A percentile compares a stretch with the other conserved stretches of the same genome.
Conservation (phyloP, 2,329 filamentous ascomycete genomes). For the Furcasterigmium furcatum region DNA sequence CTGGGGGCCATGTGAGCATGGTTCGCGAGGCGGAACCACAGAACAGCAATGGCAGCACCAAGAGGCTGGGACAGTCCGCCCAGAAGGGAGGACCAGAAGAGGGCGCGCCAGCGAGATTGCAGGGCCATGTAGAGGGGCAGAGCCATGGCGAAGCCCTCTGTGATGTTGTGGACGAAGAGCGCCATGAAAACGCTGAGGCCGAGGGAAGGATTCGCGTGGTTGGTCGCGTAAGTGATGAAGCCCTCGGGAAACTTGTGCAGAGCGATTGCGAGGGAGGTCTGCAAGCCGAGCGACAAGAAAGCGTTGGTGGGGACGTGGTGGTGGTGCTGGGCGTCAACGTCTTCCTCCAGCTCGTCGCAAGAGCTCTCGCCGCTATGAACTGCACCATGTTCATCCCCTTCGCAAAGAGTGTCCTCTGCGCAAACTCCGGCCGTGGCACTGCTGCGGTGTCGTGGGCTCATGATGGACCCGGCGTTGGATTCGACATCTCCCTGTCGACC, state of each 20-base stretch:
- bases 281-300: conserved; percentile 91
- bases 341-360: conserved; percentile 15
- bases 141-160: conserved; percentile 92
- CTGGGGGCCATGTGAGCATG: conserved; percentile 45
- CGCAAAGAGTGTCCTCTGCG: conserved; percentile 19
- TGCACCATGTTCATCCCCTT: conserved; percentile 15
- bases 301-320: conserved; percentile 94
- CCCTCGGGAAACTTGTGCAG: conserved; percentile 91
- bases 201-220: conserved; percentile 86
- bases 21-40: conserved; percentile 77
- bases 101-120: conserved; percentile 74
- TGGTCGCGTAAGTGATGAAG: conserved; percentile 92
- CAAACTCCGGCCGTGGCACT: conserved; percentile 36
- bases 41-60: conserved; percentile 77
- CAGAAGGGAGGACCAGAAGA: conserved; percentile 78
- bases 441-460: conserved; percentile 29
- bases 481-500: conserved; percentile 21
- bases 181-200: conserved; percentile 93
- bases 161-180: conserved; percentile 96
- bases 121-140: conserved; percentile 91
- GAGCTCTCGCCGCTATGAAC: conserved; percentile 11
- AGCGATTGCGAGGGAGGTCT: conserved; percentile 92
- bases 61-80: conserved; percentile 86
- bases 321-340: conserved; percentile 65
- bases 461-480: conserved; percentile 19